Evolutionary conservation across 2,329 filamentous ascomycete genomes (phyloP), one percentile per base, ranked within the genome.

Genomic region (Stagonosporopsis chrysanthemi): DNA sequence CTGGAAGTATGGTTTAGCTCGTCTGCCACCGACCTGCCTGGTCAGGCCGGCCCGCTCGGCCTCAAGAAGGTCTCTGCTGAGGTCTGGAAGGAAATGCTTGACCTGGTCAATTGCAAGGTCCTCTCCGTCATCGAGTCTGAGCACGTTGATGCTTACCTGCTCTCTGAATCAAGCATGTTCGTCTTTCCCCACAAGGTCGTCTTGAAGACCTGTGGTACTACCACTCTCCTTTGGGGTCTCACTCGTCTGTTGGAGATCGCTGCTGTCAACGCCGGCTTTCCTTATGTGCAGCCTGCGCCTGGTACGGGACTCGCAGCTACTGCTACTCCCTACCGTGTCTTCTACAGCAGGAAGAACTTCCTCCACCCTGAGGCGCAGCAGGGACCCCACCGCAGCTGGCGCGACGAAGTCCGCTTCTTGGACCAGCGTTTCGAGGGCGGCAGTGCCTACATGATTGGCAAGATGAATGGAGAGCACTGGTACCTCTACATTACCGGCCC

Each of bases 401-500:
- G 92, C 67, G 90, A 97, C 74, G 95, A 99, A 77, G 94, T 98
- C 72, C 90, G 89, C 70, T 96, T 89, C 69, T 84, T 99, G 62
- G 95, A 99, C 79, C 89, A 90, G 74, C 91, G 93, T 78, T 97
- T 99, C 75, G 83, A 90, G 60, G 89, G 91, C 54, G 95, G 95
- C 52, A 98, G 94, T 77, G 95, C 95, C 47, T 99, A 99, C 78
- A 97, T 98, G 93, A 96, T 99, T 65, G 95, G 95, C 72, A 98
- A 97, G 81, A 98, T 98, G 94, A 99, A 99, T 69, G 94, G 95
- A 56, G 95, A 99, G 77, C 95, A 99, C 71, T 99, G 95, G 95
- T 98, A 98, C 76, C 82, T 99, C 53, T 99, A 99, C 80, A 88
- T 98, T 70, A 98, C 95, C 12, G 91, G 91, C 48, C 94, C 95